Evolutionary conservation across 495 filamentous ascomycete genomes (phyloP), one percentile per base, ranked within the genome.

Genomic region (Penicillium lividum): DNA sequence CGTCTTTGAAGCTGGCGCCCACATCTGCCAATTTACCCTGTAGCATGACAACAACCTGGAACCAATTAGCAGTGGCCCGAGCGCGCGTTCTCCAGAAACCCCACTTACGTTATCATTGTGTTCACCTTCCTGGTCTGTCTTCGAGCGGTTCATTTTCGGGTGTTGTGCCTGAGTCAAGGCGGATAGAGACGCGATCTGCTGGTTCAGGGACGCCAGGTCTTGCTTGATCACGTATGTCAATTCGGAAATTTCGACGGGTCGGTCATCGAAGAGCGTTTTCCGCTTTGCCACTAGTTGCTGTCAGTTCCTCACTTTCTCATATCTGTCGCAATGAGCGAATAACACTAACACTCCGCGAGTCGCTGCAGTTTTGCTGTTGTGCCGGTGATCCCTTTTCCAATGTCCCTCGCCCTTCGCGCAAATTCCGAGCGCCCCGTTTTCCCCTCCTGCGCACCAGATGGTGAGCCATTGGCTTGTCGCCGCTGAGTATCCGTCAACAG

Each of bases 181-280:
- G 69, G 97, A 91, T 40, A 98, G 75, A 18, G 77, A 80, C 46
- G 87, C 86, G 67, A 98, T 98, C 68, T 93, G 87, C 57, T 88
- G 82, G 72, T 96, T 97, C 56, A 98, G 75, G 10, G 89, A 86
- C 0, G 92, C 90, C 28, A 98, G 84, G 67, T 98, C 95, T 81
- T 98, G 94, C 73, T 98, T 98, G 76, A 98, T 97, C 69, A 96
- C 86, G 65, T 90, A 96, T 9, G 92, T 94, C 72, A 98, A 85
- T 66, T 98, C 92, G 69, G 92, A 92, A 74, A 98, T 97, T 73
- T 98, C 94, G 38, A 96, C 89, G 3, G 94, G 92, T 71, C 89
- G 84, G 76, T 98, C 94, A 71, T 98, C 94, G 68, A 98, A 98
- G 22, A 98, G 84, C 1, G 95, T 95, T 77, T 97, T 96, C 61